These are phyloP conservation scores for Plenodomus tracheiphilus DNA, from an alignment of 2,329 filamentous ascomycete species.

Conservation along the genomic window DNA sequence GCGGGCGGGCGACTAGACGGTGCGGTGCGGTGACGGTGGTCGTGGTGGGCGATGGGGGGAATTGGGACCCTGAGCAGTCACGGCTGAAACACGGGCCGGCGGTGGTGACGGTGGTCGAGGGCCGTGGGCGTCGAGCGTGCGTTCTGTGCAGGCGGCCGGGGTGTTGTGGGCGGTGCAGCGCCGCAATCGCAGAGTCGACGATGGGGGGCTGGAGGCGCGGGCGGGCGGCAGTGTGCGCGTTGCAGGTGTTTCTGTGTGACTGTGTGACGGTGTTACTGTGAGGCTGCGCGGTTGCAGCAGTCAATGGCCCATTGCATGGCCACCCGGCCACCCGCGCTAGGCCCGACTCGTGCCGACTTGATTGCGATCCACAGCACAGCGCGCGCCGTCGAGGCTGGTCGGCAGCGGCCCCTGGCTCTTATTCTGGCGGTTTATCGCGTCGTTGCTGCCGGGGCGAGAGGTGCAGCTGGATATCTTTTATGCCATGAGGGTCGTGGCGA, in stretches of 20 bases:
- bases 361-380: background rate
- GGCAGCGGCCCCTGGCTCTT: background rate
- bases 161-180: background rate
- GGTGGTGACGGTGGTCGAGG: background rate
- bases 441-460: too few relatives aligned
- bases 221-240: slow-evolving; percentile 2
- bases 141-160: background rate
- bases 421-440: background rate
- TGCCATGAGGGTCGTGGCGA: background rate
- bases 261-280: slow-evolving; percentile 2
- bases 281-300: slow-evolving; percentile 1
- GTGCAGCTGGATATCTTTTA: background rate
- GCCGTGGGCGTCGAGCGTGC: background rate
- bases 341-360: background rate
- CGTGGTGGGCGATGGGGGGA: background rate
- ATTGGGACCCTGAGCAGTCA: slow-evolving; percentile 22
- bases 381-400: background rate
- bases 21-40: slow-evolving; percentile 1
- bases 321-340: background rate
- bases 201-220: slow-evolving; percentile 6
- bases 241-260: slow-evolving; percentile 9
- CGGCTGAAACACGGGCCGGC: slow-evolving; percentile 32
- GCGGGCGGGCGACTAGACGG: slow-evolving; percentile 9
- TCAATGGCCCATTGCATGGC: background rate
- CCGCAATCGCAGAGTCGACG: slow-evolving; percentile 1